Evolutionary conservation across 78 protist genomes (phyloP).

Genomic region (Dictyostelium citrinum): DNA sequence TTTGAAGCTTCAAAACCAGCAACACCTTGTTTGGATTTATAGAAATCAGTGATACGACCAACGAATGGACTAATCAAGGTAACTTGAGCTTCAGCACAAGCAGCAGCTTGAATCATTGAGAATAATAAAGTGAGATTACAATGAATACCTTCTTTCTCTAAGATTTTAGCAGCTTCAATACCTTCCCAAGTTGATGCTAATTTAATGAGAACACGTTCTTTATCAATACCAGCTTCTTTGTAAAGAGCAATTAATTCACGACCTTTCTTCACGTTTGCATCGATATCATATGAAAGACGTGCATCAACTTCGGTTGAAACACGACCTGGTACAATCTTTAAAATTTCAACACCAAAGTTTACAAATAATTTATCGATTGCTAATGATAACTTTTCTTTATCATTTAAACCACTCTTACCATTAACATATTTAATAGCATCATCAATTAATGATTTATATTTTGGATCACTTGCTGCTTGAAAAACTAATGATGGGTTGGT

Average conservation of each 20-base stretch:
- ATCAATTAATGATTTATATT: constrained; percentile 85
- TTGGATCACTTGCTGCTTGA: constrained; percentile 85
- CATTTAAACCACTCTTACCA: not conserved
- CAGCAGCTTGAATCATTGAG: constrained; percentile 94
- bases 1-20: constrained; percentile 67
- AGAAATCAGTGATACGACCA: constrained; percentile 96
- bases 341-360: constrained; percentile 95
- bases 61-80: constrained; percentile 98
- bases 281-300: constrained; percentile 94
- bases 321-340: constrained; percentile 97
- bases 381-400: constrained; percentile 72
- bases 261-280: constrained; percentile 91
- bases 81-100: constrained; percentile 94
- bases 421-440: constrained; percentile 88
- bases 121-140: constrained; percentile 97
- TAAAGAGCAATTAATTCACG: constrained; percentile 87
- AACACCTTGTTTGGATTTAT: constrained; percentile 65
- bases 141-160: constrained; percentile 95
- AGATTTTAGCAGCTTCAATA: constrained; percentile 91
- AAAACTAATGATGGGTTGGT: constrained; percentile 97
- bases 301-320: constrained; percentile 98
- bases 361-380: constrained; percentile 87
- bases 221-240: constrained; percentile 89
- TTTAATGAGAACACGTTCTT: constrained; percentile 94
- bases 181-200: constrained; percentile 99